Conservation (phyloP, 75 land plant species). For the Pinus tabuliformis region DNA sequence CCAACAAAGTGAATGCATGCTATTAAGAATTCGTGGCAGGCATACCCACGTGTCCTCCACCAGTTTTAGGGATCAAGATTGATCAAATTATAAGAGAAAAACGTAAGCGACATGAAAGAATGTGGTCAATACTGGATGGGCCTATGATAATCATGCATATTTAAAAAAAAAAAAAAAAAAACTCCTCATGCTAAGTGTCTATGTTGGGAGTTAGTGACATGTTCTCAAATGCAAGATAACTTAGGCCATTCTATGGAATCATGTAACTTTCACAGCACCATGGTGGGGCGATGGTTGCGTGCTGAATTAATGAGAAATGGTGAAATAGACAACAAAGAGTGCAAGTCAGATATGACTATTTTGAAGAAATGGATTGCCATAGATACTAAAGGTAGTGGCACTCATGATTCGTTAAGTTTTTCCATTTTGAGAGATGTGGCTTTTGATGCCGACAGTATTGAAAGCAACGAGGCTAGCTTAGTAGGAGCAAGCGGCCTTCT, state of each 20-base stretch:
- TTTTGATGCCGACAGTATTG: conserved; percentile 6
- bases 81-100: conserved; percentile 45
- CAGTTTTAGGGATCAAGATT: conserved; percentile 30
- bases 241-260: neutral
- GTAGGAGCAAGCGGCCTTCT: conserved; percentile 69
- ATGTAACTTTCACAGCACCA: conserved; percentile 12
- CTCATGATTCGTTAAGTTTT: conserved; percentile 30
- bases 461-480: conserved; percentile 12
- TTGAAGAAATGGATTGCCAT: conserved; percentile 35
- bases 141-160: conserved; percentile 45
- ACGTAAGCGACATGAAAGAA: conserved; percentile 30
- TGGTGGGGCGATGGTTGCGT: conserved; percentile 63
- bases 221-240: conserved; percentile 22
- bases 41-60: neutral
- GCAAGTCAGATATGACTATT: conserved; percentile 30
- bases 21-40: neutral
- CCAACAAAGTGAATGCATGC: neutral
- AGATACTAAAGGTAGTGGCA: conserved; percentile 11
- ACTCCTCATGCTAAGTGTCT: conserved; percentile 49
- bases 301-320: conserved; percentile 51
- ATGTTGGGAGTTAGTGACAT: conserved; percentile 79
- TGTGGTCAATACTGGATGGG: conserved; percentile 73
- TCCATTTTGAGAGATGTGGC: conserved; percentile 32
- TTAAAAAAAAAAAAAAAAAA: conserved; percentile 40
- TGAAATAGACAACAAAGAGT: conserved; percentile 17